Percentiles rank a stretch among this genome's conserved stretches.
Evolutionary conservation across 2,329 filamentous ascomycete genomes (phyloP).

Genomic region (Cytospora piceae): DNA sequence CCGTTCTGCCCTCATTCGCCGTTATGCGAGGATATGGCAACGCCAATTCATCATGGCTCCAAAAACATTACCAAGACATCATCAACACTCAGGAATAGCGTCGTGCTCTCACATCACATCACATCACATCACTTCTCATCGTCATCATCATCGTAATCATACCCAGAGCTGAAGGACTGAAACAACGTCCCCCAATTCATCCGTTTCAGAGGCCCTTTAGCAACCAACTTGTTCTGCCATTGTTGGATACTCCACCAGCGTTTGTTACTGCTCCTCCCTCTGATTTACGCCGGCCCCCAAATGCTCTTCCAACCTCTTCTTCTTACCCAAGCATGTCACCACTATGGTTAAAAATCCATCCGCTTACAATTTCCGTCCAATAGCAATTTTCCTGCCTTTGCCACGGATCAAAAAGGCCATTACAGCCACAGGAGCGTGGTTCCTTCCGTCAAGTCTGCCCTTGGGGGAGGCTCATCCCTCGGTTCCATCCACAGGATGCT

Average conservation of each 20-base stretch:
- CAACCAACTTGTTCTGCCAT: conserved; percentile 9
- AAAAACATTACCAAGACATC: not conserved
- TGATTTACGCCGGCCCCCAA: conserved; percentile 26
- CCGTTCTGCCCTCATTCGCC: not conserved
- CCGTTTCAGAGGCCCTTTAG: conserved; percentile 5
- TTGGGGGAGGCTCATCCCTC: conserved; percentile 4
- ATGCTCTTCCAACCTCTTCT: not conserved
- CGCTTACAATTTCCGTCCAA: not conserved
- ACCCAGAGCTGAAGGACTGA: conserved; percentile 25
- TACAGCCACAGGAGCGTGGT: not conserved
- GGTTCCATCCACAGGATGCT: not conserved
- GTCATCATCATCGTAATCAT: not conserved
- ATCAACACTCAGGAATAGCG: not conserved
- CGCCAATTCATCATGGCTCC: not conserved
- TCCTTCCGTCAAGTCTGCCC: conserved; percentile 5
- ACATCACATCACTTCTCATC: not conserved
- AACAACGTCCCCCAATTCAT: conserved; percentile 20
- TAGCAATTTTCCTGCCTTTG: conserved; percentile 2
- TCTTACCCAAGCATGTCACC: not conserved
- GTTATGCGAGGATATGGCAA: not conserved
- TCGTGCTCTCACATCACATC: not conserved
- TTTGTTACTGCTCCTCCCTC: conserved; percentile 24
- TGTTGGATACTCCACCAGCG: conserved; percentile 23
- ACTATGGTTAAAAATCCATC: conserved; percentile 15
- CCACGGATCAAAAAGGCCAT: not conserved